Evolutionary conservation across 768 basidiomycete species (phyloP), one percentile per base, ranked within the genome.

Genomic region (Termitomyces sp.): DNA sequence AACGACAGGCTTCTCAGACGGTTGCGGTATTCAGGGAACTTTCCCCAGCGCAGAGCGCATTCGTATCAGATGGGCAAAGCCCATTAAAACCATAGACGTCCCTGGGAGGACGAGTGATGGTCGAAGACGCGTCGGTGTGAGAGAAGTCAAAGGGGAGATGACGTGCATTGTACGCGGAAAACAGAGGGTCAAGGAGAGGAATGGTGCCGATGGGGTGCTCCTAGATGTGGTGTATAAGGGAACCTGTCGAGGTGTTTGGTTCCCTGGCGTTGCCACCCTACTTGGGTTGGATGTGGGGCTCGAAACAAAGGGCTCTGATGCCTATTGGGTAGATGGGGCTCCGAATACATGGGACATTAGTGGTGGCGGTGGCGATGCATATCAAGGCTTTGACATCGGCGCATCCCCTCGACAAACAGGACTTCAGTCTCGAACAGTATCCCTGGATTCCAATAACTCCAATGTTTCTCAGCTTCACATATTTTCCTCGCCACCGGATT

Each of bases 221-320:
- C 79, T 91, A 77, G 76, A 80, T 41, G 69, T 92, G 16, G 82
- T 87, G 55, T 91, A 90, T 67, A 85, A 83, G 59, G 89, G 81
- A 38, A 80, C 82, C 3, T 92, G 89, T 70, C 85, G 82, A 59
- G 87, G 87, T 12, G 73, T 92, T 43, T 92, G 89, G 87, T 91
- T 85, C 65, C 85, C 89, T 40, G 91, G 90, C 2, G 90, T 91
- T 5, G 91, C 91, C 3, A 92, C 88, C 3, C 74, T 90, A 63
- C 76, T 93, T 19, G 91, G 89, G 10, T 73, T 92, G 78, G 90
- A 92, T 63, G 79, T 90, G 32, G 80, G 81, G 11, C 75, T 93
- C 12, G 84, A 86, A 59, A 78, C 82, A 9, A 86, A 85, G 63
- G 83, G 83, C 27, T 86, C 84, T 23, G 86, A 89, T 56, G 77